Evolutionary conservation across 2,329 filamentous ascomycete species (phyloP), one percentile per base, ranked within the genome.

Genomic region (Arachnopeziza araneosa): DNA sequence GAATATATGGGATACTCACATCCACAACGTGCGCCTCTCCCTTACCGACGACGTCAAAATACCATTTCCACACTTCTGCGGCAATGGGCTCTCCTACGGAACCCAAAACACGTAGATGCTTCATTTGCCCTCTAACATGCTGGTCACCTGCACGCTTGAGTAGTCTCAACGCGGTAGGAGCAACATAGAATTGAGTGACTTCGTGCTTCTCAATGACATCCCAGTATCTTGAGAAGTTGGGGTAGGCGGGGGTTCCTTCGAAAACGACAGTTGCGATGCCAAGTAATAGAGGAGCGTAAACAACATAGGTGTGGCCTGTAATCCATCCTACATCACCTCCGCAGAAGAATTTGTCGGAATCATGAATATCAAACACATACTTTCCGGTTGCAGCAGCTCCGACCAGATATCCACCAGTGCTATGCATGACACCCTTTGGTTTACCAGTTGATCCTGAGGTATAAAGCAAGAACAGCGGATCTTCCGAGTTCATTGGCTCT

Each of bases 1-100:
- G 19, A 52, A 50, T 21, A 21, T n/a, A 50, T 50, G 9, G n/a
- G 6, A 54, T 7, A 84, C 91, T 83, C 80, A 96, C 92, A 75
- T 99, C 95, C 58, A 97, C 88, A 75, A 99, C 82, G 72, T 99
- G 95, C 54, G 91, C 89, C 75, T 96, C 88, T 76, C 93, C 88
- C 82, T 92, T 96, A 72, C 95, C 95, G 57, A 99, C 92, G 68
- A 89, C 83, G 76, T 98, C 92, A 74, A 92, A 93, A 79, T 98
- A 99, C 95, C 95, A 99, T 79, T 98, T 98, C 95, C 95, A 99
- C 61, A 99, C 90, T 76, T 99, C 95, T 23, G 93, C 91, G 21
- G 95, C 93, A 70, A 99, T 99, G 49, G 95, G 95, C 79, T 99
- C 95, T 68, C 95, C 95, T 60, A 99, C 95, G 21, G 93, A 96